A percentile compares a stretch with the other conserved stretches of the same genome.
phyloP scores from a whole-genome alignment of 768 basidiomycete genomes.

The Trametes elegans region DNA sequence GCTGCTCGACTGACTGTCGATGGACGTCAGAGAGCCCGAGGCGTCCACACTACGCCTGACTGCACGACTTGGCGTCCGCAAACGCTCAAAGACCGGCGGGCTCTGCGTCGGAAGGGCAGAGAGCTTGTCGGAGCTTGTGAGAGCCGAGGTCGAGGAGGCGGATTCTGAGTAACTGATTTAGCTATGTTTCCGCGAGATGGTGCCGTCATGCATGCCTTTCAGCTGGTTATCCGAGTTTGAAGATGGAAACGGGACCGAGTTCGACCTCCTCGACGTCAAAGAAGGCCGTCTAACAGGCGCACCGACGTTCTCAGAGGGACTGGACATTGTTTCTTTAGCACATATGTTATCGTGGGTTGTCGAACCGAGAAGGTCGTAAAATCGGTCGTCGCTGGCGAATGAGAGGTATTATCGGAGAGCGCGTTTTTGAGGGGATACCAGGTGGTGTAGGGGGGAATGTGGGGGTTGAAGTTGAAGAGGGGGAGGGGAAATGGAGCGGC shows the following conservation, averaged over 20 bases:
- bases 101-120: constrained; percentile 37
- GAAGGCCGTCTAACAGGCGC: not conserved
- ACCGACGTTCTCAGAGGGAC: not conserved
- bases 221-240: not conserved
- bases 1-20: constrained; percentile 28
- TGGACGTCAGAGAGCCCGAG: constrained; percentile 42
- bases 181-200: not conserved
- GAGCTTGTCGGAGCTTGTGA: constrained; percentile 46
- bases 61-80: constrained; percentile 34
- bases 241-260: constrained; percentile 22
- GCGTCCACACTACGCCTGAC: constrained; percentile 38
- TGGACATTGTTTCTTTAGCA: not conserved
- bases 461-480: not conserved
- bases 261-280: constrained; percentile 1
- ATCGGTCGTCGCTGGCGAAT: too few species aligned
- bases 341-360: not conserved
- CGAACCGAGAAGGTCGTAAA: too few species aligned
- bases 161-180: constrained; percentile 17
- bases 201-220: constrained; percentile 3
- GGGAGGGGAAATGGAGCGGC: not conserved
- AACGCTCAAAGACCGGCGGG: constrained; percentile 32
- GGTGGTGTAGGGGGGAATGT: too few species aligned
- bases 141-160: constrained; percentile 30
- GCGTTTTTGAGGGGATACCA: too few species aligned
- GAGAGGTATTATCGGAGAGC: too few species aligned